Conservation (phyloP, 345 rosid species). For the Ceriops zippeliana region DNA sequence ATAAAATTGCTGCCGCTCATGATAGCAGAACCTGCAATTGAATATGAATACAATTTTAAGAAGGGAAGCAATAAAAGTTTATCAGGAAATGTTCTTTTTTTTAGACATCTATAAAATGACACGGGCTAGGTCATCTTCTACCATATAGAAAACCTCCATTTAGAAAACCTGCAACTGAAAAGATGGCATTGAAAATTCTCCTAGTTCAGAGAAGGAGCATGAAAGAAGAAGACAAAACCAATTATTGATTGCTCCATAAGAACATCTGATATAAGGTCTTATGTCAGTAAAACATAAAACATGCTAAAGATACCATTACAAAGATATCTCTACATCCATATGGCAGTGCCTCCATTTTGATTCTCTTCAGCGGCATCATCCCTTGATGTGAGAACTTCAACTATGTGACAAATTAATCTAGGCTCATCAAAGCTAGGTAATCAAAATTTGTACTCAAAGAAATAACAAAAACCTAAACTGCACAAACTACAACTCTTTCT, state of each 20-base stretch:
- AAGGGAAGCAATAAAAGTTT: neutral
- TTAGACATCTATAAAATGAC: slow-evolving; percentile 4
- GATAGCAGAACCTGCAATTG: slow-evolving; percentile 9
- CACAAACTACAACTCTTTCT: too few species aligned
- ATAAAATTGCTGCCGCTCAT: too few species aligned
- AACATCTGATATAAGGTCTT: neutral
- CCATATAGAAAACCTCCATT: slow-evolving; percentile 13
- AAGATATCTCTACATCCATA: neutral
- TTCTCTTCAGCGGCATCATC: neutral
- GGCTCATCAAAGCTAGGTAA: too few species aligned
- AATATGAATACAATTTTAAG: slow-evolving; percentile 8
- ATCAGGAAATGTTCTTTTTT: neutral
- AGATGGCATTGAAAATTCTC: slow-evolving; percentile 9
- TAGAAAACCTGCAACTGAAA: slow-evolving; percentile 10
- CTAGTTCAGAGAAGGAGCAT: neutral
- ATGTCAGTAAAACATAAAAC: neutral
- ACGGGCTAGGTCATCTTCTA: neutral
- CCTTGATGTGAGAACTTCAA: neutral
- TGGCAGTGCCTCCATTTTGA: slow-evolving; percentile 5
- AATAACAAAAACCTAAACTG: too few species aligned
- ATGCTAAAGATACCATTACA: neutral
- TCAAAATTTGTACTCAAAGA: too few species aligned
- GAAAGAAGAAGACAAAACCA: slow-evolving; percentile 9
- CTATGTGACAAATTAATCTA: too few species aligned
- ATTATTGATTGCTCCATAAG: neutral